Percentiles rank a stretch among this genome's conserved stretches.
phyloP scores from a whole-genome alignment of 2,329 filamentous ascomycete species.

The Phialemonium atrogriseum region DNA sequence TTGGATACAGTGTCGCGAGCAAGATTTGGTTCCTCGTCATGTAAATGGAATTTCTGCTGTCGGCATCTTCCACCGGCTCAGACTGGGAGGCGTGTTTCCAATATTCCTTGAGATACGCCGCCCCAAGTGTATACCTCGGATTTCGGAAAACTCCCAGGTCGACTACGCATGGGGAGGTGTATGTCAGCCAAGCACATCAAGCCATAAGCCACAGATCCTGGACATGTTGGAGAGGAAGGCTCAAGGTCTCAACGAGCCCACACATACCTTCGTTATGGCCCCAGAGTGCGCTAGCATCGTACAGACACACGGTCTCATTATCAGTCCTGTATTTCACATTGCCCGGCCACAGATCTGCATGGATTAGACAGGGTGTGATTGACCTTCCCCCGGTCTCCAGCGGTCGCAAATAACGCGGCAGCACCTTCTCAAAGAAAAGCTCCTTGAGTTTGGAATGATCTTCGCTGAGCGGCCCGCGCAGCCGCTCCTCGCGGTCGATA shows the following conservation, averaged over 20 bases:
- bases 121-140: constrained; percentile 15
- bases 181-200: no score
- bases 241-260: no score
- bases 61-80: constrained; percentile 18
- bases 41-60: constrained; percentile 19
- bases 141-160: constrained; percentile 18
- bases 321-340: constrained; percentile 13
- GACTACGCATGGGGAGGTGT: constrained; percentile 5
- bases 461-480: constrained; percentile 6
- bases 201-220: no score
- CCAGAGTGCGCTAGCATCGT: constrained; percentile 15
- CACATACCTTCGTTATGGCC: constrained; percentile 16
- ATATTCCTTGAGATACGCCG: constrained; percentile 17
- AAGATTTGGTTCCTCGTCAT: constrained; percentile 15
- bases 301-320: constrained; percentile 11
- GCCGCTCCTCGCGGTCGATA: constrained; percentile 11
- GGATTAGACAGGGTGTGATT: constrained; percentile 15
- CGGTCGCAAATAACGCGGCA: constrained; percentile 15
- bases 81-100: constrained; percentile 16
- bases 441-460: constrained; percentile 9
- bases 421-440: constrained; percentile 14
- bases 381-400: constrained; percentile 15
- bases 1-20: constrained; percentile 14
- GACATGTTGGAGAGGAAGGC: no score
- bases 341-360: constrained; percentile 17